phyloP scores from a whole-genome alignment of 257 asterid genomes.

The Linaria vulgaris region DNA sequence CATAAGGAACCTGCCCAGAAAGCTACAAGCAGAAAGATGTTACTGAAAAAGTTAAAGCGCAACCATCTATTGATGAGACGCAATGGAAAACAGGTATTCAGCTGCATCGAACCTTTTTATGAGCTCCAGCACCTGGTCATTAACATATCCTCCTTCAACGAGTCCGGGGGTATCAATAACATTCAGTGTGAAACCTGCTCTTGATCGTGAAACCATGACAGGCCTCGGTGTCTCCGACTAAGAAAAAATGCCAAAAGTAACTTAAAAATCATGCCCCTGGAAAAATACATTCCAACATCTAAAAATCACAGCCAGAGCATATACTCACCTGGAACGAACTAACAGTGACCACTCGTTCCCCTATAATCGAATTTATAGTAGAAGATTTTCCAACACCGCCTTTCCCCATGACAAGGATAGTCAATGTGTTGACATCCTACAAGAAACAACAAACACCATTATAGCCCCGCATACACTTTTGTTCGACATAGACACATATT shows the following conservation, averaged over 20 bases:
- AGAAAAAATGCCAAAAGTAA: conserved; percentile 18
- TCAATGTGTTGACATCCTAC: conserved; percentile 76
- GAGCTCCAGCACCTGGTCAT: conserved; percentile 74
- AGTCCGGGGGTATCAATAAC: conserved; percentile 95
- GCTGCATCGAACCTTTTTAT: conserved; percentile 62
- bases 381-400: conserved; percentile 99
- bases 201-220: conserved; percentile 84
- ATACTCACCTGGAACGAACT: conserved; percentile 91
- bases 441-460: conserved; percentile 16
- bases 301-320: conserved; percentile 4
- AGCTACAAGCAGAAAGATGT: conserved; percentile 26
- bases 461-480: conserved; percentile 8
- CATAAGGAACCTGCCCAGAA: conserved; percentile 74
- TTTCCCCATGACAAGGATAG: conserved; percentile 95
- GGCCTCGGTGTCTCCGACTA: conserved; percentile 96
- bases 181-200: conserved; percentile 86
- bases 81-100: neutral
- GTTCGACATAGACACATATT: neutral
- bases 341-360: conserved; percentile 87
- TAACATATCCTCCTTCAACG: conserved; percentile 92
- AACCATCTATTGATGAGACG: neutral
- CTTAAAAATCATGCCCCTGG: conserved; percentile 1
- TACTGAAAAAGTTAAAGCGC: neutral
- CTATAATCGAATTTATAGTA: conserved; percentile 79
- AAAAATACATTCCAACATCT: conserved; percentile 7